A percentile compares a stretch with the other conserved stretches of the same genome.
phyloP scores from a whole-genome alignment of 139 green algal genomes.

The Coelastrella sp. region DNA sequence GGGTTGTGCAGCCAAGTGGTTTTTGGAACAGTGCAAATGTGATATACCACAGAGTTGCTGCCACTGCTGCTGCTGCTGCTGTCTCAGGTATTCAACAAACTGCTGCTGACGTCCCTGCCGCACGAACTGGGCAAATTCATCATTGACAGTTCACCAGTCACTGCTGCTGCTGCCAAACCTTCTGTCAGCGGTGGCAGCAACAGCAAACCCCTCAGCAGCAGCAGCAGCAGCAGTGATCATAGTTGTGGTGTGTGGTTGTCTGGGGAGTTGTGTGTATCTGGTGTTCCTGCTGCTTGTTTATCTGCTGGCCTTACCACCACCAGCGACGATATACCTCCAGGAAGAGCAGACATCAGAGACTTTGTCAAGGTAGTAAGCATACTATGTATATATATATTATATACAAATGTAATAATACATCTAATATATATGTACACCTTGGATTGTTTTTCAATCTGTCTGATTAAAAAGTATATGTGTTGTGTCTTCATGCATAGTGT shows the following conservation, averaged over 20 bases:
- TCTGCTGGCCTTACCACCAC: slow-evolving; percentile 6
- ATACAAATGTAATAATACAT: background rate
- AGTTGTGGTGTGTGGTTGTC: slow-evolving; percentile 18
- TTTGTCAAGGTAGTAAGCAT: slow-evolving; percentile 30
- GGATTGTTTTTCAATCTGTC: too few relatives aligned
- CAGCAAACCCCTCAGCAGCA: slow-evolving; percentile 3
- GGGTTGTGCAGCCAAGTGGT: too few relatives aligned
- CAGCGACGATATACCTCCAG: background rate
- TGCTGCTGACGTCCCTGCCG: slow-evolving; percentile 63
- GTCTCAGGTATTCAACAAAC: slow-evolving; percentile 50
- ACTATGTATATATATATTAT: background rate
- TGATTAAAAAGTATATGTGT: too few relatives aligned
- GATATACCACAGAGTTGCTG: background rate
- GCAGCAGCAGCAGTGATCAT: background rate
- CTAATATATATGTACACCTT: background rate
- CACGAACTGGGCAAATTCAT: slow-evolving; percentile 73
- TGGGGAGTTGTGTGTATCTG: background rate
- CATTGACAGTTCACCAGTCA: slow-evolving; percentile 45
- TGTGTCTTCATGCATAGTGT: too few relatives aligned
- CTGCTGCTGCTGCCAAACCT: slow-evolving; percentile 7
- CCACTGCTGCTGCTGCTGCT: slow-evolving; percentile 26
- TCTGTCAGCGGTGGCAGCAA: too few relatives aligned
- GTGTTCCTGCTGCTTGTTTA: slow-evolving; percentile 22
- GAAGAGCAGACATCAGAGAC: background rate
- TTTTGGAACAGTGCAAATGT: background rate